phyloP scores from a whole-genome alignment of 352 stramenopile genomes.

The Phytophthora boehmeriae region DNA sequence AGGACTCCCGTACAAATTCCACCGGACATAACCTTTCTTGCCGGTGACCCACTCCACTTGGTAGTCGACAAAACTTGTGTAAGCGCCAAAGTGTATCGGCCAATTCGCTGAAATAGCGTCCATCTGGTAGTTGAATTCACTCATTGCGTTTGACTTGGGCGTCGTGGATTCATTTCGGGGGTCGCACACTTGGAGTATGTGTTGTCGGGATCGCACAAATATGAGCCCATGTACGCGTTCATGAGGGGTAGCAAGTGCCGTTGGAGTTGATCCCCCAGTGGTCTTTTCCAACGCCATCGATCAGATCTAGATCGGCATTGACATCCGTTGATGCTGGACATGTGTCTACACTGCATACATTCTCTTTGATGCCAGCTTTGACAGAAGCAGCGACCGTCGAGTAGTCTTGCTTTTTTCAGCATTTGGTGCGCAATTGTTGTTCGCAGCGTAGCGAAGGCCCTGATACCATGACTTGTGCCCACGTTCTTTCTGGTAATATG shows the following conservation, averaged over 20 bases:
- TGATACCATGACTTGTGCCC: slow-evolving; percentile 49
- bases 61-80: slow-evolving; percentile 55
- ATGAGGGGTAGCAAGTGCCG: slow-evolving; percentile 57
- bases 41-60: slow-evolving; percentile 69
- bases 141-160: slow-evolving; percentile 45
- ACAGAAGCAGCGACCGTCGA: slow-evolving; percentile 35
- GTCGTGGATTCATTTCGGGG: slow-evolving; percentile 28
- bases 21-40: slow-evolving; percentile 51
- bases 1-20: slow-evolving; percentile 49
- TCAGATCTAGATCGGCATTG: slow-evolving; percentile 43
- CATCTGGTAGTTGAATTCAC: slow-evolving; percentile 66
- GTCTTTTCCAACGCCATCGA: slow-evolving; percentile 25
- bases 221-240: slow-evolving; percentile 56
- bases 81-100: slow-evolving; percentile 50
- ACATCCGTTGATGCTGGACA: slow-evolving; percentile 53
- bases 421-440: slow-evolving; percentile 39
- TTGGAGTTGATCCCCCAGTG: slow-evolving; percentile 37
- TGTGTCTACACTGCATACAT: slow-evolving; percentile 34
- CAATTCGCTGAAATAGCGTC: slow-evolving; percentile 69
- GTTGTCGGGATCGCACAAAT: slow-evolving; percentile 52
- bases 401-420: slow-evolving; percentile 34
- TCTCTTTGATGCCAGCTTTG: slow-evolving; percentile 36
- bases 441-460: slow-evolving; percentile 50
- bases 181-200: slow-evolving; percentile 25
- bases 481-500: too few species aligned